Base-by-base conservation (phyloP, 2,329 filamentous ascomycete genomes). In the Sporothrix pallida region DNA sequence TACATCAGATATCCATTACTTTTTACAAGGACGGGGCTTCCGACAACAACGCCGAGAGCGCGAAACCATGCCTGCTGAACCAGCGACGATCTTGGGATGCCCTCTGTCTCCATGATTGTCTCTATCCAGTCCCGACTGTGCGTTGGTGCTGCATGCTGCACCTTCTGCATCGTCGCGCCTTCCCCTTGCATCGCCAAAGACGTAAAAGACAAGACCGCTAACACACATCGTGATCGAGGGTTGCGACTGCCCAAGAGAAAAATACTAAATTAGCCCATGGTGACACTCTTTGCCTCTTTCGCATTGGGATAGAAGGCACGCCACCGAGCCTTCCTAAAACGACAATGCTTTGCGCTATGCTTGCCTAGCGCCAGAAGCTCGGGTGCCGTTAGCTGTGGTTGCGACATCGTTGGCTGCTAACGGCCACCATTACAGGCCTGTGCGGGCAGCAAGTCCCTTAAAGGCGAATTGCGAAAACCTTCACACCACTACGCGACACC, bases 401-500 rank as follows among this genome's bases (percentile, higher is more conserved):
- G 63, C 63, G 12, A 17, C 20, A 44, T 50, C 10, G 20, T 15
- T 23, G 63, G 63, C 20, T 65, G 60, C 60, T 65, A 46, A 65
- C 17, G n/a, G 37, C 60, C 17, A 65, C 37, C 10, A 23, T 23
- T 37, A 23, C 60, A 15, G 23, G 20, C 56, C 56, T 31, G 56
- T 37, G 31, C 31, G 31, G 31, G 31, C 31, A 37, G 7, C n/a
- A 56, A 10, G 17, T 20, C 20, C 20, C 44, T n/a, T n/a, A 12
- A 67, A 31, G 44, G 63, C 23, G 20, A 48, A 67, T 17, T 20
- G 42, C 20, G 26, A 67, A 52, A 68, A 46, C 26, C 46, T 52
- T 26, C 67, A 70, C 67, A 70, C 67, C 50, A 70, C 67, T 70
- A 56, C 67, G 67, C 50, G 67, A 70, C 67, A 70, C 67, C 67